Evolutionary conservation across 1,139 yeast species (phyloP).

Genomic region (Blastobotrys malaysiensis): DNA sequence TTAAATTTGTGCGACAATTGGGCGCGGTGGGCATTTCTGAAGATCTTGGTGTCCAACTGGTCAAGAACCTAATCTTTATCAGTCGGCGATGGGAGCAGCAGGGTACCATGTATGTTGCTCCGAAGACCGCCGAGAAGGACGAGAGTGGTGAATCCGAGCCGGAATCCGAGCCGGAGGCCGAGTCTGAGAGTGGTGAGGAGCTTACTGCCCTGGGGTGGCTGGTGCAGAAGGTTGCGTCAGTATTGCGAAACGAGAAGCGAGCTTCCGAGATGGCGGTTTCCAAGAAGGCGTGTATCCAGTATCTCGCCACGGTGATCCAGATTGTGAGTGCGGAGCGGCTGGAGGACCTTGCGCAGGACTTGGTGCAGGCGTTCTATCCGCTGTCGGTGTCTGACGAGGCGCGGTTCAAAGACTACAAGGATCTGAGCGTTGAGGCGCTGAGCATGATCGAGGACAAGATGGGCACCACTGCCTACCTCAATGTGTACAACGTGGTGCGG

Average conservation of each 20-base stretch:
- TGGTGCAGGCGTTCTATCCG: slow-evolving; percentile 54
- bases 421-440: slow-evolving; percentile 62
- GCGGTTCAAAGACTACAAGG: slow-evolving; percentile 47
- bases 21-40: slow-evolving; percentile 71
- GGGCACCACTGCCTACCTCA: slow-evolving; percentile 70
- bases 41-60: slow-evolving; percentile 57
- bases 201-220: slow-evolving; percentile 55
- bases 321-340: slow-evolving; percentile 18
- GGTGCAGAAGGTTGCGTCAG: slow-evolving; percentile 51
- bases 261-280: slow-evolving; percentile 49
- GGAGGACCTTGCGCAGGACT: slow-evolving; percentile 22
- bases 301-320: slow-evolving; percentile 32
- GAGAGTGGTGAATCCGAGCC: no score
- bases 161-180: slow-evolving; percentile 26
- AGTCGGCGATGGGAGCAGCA: slow-evolving; percentile 58
- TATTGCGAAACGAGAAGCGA: slow-evolving; percentile 61
- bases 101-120: slow-evolving; percentile 34
- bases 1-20: slow-evolving; percentile 67
- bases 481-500: slow-evolving; percentile 58
- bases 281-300: slow-evolving; percentile 52
- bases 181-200: slow-evolving; percentile 22
- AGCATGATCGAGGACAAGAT: slow-evolving; percentile 61
- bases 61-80: slow-evolving; percentile 61
- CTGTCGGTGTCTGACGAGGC: slow-evolving; percentile 43
- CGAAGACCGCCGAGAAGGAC: slow-evolving; percentile 6